These are phyloP conservation scores for Corylus americana DNA, from an alignment of 306 rosid species.

Conservation along the genomic window DNA sequence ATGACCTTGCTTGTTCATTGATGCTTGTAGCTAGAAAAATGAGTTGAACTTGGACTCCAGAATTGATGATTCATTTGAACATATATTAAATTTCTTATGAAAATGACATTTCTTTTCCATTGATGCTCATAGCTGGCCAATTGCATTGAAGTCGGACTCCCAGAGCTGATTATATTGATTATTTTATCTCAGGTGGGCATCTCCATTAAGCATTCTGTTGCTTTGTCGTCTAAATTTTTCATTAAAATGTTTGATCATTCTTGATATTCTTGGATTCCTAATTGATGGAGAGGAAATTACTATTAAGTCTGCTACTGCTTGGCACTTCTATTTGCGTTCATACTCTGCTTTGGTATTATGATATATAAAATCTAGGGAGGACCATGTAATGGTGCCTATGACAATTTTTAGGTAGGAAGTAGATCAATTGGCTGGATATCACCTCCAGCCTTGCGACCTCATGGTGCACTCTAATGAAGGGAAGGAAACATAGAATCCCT, in stretches of 20 bases:
- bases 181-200: constrained; percentile 68
- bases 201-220: constrained; percentile 16
- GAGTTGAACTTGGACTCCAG: constrained; percentile 90
- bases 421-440: background rate
- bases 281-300: constrained; percentile 2
- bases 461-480: background rate
- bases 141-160: constrained; percentile 93
- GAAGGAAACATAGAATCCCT: background rate
- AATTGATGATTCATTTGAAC: constrained; percentile 40
- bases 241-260: constrained; percentile 17
- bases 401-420: background rate
- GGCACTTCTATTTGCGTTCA: constrained; percentile 13
- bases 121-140: constrained; percentile 64
- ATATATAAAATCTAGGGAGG: background rate
- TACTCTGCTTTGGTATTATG: constrained; percentile 1
- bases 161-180: constrained; percentile 65
- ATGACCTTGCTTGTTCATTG: constrained; percentile 11
- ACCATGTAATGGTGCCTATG: background rate
- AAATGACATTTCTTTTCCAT: background rate
- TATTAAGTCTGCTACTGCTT: background rate
- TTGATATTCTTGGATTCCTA: constrained; percentile 3
- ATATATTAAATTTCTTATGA: background rate
- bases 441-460: background rate
- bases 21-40: constrained; percentile 63
- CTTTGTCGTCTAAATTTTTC: background rate